Conservation (phyloP, 352 stramenopile species). For the Globisporangium recalcitrans region DNA sequence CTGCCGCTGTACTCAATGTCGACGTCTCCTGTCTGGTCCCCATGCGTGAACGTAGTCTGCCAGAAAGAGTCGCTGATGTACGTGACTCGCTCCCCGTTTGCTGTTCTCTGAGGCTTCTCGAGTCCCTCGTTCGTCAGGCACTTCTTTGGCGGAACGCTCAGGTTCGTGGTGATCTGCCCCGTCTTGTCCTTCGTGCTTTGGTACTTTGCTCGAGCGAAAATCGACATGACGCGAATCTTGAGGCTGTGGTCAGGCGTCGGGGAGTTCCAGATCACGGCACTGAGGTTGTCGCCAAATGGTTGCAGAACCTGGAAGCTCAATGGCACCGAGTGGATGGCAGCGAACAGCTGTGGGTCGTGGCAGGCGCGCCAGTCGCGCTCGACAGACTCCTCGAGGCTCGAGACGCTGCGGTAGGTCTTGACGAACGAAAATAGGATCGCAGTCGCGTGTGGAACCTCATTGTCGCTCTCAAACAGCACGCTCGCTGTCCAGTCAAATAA, state of each 20-base stretch:
- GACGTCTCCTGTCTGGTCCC: neutral
- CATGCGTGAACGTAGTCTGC: neutral
- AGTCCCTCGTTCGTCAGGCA: neutral
- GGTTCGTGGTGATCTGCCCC: neutral
- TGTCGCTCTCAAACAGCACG: neutral
- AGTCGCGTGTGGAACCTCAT: neutral
- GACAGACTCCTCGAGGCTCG: neutral
- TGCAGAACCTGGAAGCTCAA: neutral
- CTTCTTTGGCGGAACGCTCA: neutral
- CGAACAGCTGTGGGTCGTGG: neutral
- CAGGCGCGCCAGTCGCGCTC: neutral
- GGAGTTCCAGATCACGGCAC: neutral
- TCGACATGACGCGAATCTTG: neutral
- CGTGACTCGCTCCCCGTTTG: neutral
- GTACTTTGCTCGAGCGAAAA: neutral
- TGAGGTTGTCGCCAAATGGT: neutral
- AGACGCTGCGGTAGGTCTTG: neutral
- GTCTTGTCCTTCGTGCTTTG: neutral
- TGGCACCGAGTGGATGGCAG: neutral
- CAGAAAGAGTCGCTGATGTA: neutral
- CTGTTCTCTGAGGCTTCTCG: neutral
- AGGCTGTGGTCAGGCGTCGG: neutral
- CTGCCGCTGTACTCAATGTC: neutral
- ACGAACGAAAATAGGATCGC: no score
- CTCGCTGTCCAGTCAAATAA: neutral